Conservation (phyloP, 1,284 basidiomycete species). For the Cutaneotrichosporon daszewskae region DNA sequence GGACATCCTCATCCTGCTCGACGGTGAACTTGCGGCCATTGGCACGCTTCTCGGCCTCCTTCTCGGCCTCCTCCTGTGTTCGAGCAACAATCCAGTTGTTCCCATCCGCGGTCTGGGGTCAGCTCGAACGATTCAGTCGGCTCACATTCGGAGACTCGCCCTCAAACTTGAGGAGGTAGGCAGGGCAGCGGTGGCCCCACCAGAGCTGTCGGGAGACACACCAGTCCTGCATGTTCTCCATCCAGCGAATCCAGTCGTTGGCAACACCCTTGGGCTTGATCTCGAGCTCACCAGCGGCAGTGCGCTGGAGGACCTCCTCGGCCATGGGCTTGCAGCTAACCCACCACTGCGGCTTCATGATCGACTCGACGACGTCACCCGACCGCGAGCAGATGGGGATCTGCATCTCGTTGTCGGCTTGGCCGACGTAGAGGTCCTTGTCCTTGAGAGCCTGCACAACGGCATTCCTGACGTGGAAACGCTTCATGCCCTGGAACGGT, state of each 20-base stretch:
- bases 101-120: constrained; percentile 58
- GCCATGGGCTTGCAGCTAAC: constrained; percentile 89
- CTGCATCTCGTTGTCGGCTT: constrained; percentile 92
- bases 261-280: constrained; percentile 83
- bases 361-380: constrained; percentile 91
- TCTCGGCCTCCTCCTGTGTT: constrained; percentile 69
- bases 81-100: constrained; percentile 90
- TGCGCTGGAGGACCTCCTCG: constrained; percentile 83
- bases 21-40: constrained; percentile 67
- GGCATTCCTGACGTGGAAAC: constrained; percentile 85
- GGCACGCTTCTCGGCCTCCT: constrained; percentile 69
- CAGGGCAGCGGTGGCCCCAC: constrained; percentile 98
- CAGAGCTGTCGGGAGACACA: constrained; percentile 98
- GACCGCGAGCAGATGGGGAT: constrained; percentile 90
- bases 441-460: constrained; percentile 84
- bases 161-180: constrained; percentile 85
- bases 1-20: constrained; percentile 93
- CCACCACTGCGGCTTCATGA: constrained; percentile 99
- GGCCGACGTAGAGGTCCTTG: constrained; percentile 79
- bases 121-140: constrained; percentile 7
- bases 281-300: constrained; percentile 72
- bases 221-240: constrained; percentile 97
- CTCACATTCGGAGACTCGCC: constrained; percentile 69
- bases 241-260: constrained; percentile 94
- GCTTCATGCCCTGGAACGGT: constrained; percentile 84